Conservation (phyloP, 768 basidiomycete species). For the Boletus sp. region DNA sequence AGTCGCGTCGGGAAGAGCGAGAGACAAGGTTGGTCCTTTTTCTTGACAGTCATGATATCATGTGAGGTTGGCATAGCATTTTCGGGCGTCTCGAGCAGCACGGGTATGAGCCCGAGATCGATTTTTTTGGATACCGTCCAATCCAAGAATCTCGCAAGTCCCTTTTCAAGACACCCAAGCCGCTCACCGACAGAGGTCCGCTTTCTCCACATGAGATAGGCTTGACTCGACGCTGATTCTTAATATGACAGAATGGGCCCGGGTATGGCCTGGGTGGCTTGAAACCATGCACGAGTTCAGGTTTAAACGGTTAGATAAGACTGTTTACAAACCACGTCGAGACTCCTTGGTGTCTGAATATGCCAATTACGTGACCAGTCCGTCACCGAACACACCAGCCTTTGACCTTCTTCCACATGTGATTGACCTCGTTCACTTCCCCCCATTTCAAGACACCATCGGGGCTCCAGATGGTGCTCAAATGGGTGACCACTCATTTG, state of each 20-base stretch:
- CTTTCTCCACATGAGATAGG: not conserved
- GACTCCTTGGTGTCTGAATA: not conserved
- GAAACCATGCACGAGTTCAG: not conserved
- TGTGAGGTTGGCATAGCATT: not conserved
- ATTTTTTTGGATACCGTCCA: not conserved
- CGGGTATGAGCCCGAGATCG: not conserved
- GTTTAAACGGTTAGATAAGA: not conserved
- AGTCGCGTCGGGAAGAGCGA: not conserved
- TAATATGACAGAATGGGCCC: not conserved
- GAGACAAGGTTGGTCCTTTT: not conserved
- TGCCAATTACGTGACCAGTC: not conserved
- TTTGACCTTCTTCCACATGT: not conserved
- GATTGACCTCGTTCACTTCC: not conserved
- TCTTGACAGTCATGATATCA: no score
- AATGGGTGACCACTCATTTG: not conserved
- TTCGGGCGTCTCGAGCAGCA: not conserved
- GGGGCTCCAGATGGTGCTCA: not conserved
- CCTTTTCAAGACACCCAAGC: not conserved
- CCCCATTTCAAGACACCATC: not conserved
- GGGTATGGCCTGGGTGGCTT: not conserved
- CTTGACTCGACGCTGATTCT: not conserved
- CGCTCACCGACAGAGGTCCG: not conserved
- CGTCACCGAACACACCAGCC: not conserved
- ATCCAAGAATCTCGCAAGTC: not conserved
- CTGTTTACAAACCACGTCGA: not conserved